A percentile compares a stretch with the other conserved stretches of the same genome.
phyloP scores from a whole-genome alignment of 768 basidiomycete species.

The Lactarius tabidus region DNA sequence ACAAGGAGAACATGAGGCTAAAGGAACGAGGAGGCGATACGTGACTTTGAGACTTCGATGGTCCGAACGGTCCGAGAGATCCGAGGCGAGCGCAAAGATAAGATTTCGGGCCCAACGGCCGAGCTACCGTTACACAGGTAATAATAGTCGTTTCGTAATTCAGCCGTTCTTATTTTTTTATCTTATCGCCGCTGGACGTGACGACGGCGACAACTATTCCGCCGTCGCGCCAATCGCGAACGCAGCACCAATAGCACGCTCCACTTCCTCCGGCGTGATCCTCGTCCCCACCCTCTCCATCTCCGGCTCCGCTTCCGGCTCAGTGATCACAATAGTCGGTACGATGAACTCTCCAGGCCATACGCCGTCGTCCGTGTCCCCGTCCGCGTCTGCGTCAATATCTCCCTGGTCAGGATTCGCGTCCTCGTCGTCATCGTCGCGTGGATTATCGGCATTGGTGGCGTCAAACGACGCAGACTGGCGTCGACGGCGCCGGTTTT shows the following conservation, averaged over 20 bases:
- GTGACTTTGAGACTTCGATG: no score
- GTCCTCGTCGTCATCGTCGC: background rate
- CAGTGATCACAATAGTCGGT: no score
- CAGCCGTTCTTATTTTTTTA: no score
- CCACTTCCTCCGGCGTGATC: conserved; percentile 12
- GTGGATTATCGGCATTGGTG: background rate
- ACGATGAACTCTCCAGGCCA: conserved; percentile 3
- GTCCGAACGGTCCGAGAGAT: no score
- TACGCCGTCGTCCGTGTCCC: background rate
- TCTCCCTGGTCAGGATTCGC: background rate
- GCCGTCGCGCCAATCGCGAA: background rate
- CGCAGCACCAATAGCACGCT: conserved; percentile 12
- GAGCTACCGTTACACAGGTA: no score
- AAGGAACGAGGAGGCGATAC: no score
- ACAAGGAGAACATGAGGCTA: no score
- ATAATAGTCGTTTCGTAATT: no score
- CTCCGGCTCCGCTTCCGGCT: background rate
- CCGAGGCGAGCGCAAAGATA: no score
- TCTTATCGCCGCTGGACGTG: no score
- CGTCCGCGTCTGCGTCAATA: background rate
- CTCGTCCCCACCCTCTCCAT: background rate
- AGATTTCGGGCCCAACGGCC: no score
- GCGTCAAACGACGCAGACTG: background rate
- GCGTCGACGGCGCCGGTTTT: no score
- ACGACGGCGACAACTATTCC: background rate